A percentile compares a stretch with the other conserved stretches of the same genome.
Conservation (phyloP, 2,329 filamentous ascomycete genomes). For the Cyanodermella asteris region DNA sequence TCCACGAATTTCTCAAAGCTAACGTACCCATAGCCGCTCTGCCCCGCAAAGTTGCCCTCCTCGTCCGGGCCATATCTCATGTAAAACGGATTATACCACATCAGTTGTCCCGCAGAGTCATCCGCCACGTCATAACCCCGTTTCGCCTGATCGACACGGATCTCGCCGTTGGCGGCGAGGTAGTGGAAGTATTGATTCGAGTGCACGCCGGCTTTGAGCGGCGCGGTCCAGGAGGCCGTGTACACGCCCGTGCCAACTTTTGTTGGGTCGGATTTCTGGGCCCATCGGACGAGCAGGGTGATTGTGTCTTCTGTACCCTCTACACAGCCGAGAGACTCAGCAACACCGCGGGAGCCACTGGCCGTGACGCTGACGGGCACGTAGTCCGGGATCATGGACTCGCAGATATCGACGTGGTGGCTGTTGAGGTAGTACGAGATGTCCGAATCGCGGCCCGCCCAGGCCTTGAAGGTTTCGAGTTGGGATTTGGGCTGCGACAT, state of each 20-base stretch:
- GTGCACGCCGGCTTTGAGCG: constrained; percentile 82
- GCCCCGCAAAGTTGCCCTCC: constrained; percentile 81
- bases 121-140: constrained; percentile 87
- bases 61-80: constrained; percentile 90
- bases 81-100: constrained; percentile 89
- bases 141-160: constrained; percentile 82
- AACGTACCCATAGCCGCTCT: constrained; percentile 81
- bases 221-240: constrained; percentile 86
- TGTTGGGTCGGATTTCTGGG: constrained; percentile 42
- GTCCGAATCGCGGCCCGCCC: constrained; percentile 79
- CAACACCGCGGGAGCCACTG: constrained; percentile 56
- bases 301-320: constrained; percentile 81
- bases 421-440: constrained; percentile 94
- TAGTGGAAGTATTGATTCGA: constrained; percentile 96
- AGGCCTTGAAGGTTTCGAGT: constrained; percentile 83
- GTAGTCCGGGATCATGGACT: constrained; percentile 74
- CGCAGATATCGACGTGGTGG: constrained; percentile 81
- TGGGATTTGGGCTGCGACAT: constrained; percentile 87
- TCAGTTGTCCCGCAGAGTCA: constrained; percentile 41
- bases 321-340: constrained; percentile 56
- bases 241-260: constrained; percentile 74
- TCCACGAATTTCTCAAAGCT: constrained; percentile 94
- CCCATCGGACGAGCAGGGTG: constrained; percentile 74
- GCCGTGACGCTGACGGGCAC: constrained; percentile 59
- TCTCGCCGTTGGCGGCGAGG: constrained; percentile 63